Percentiles rank a stretch among this genome's conserved stretches.
Evolutionary conservation across 306 rosid genomes (phyloP).

Genomic region (Rosa multiflora): DNA sequence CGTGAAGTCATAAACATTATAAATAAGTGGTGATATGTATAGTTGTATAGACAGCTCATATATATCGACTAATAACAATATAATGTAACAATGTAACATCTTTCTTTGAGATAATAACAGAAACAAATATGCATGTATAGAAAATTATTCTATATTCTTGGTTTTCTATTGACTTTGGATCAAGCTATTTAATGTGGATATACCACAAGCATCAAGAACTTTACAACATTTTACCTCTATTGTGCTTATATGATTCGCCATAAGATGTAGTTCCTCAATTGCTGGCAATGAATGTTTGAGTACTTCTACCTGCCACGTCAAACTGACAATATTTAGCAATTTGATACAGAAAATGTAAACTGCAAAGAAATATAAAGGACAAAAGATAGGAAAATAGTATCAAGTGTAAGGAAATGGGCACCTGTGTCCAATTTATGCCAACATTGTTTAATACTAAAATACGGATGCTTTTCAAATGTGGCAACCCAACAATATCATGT

Average conservation of each 20-base stretch:
- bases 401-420: slow-evolving; percentile 28
- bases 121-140: not conserved
- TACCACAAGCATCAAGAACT: slow-evolving; percentile 21
- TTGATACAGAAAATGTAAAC: not conserved
- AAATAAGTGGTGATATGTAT: not conserved
- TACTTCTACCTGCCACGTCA: slow-evolving; percentile 64
- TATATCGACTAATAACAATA: not conserved
- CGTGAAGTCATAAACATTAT: not conserved
- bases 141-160: not conserved
- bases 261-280: slow-evolving; percentile 86
- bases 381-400: not conserved
- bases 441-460: slow-evolving; percentile 72
- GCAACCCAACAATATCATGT: slow-evolving; percentile 48
- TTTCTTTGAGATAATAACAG: too few relatives aligned
- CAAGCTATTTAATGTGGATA: not conserved
- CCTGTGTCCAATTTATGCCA: slow-evolving; percentile 80
- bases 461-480: slow-evolving; percentile 50
- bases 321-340: slow-evolving; percentile 29
- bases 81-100: not conserved
- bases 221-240: slow-evolving; percentile 47
- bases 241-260: slow-evolving; percentile 74
- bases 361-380: not conserved
- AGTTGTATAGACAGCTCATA: not conserved
- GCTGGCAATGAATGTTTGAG: slow-evolving; percentile 59
- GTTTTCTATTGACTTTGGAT: not conserved